phyloP scores from a whole-genome alignment of 257 asterid genomes.

The Solanum neorickii region DNA sequence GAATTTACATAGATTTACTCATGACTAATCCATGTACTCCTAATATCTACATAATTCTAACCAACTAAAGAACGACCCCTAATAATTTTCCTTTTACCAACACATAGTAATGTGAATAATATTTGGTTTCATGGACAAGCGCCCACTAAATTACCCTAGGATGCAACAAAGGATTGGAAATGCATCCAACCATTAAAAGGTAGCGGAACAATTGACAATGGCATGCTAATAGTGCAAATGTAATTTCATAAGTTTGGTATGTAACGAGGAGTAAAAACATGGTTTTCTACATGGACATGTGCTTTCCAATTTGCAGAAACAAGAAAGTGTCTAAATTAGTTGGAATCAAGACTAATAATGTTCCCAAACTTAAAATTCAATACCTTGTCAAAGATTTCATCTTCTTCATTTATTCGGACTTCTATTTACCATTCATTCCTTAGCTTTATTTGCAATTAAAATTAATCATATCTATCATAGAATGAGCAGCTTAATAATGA shows the following conservation, averaged over 20 bases:
- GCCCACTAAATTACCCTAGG: background rate
- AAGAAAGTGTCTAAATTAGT: background rate
- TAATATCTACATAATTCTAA: background rate
- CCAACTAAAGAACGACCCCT: background rate
- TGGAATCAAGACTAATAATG: background rate
- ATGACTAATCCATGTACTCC: background rate
- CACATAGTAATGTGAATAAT: background rate
- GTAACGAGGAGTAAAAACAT: background rate
- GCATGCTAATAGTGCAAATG: background rate
- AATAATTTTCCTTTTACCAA: background rate
- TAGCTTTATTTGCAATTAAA: background rate
- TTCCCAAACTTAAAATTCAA: background rate
- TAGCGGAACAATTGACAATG: background rate
- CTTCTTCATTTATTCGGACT: background rate
- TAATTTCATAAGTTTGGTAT: background rate
- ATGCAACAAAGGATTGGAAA: background rate
- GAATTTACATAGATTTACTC: background rate
- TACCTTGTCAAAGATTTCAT: background rate
- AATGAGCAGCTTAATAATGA: background rate
- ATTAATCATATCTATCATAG: background rate
- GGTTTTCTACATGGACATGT: background rate
- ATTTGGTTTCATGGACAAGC: background rate
- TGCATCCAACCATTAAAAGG: background rate
- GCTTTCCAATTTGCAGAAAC: background rate
- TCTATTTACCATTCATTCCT: background rate